These are phyloP conservation scores for Talaromyces ruber DNA, from an alignment of 495 filamentous ascomycete genomes.

Conservation along the genomic window DNA sequence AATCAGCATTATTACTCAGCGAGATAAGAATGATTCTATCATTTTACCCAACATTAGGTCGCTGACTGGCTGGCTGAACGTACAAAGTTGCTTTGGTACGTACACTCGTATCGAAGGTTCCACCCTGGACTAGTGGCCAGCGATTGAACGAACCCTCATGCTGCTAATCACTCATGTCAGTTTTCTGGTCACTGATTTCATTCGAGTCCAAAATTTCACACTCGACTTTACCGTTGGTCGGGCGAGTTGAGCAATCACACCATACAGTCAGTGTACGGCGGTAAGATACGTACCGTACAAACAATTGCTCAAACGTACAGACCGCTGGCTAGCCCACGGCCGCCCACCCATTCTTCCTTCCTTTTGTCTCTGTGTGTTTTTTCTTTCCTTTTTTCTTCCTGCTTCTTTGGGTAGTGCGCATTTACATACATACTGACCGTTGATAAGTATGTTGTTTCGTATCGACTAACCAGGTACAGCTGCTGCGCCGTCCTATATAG, in stretches of 20 bases:
- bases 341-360: neutral
- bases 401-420: neutral
- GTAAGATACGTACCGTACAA: neutral
- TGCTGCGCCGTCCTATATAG: neutral
- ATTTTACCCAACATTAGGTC: neutral
- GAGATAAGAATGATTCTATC: neutral
- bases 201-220: neutral
- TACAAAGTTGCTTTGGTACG: neutral
- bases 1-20: neutral
- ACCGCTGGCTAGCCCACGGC: neutral
- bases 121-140: neutral
- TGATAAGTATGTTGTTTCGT: conserved; percentile 3
- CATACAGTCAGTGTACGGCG: neutral
- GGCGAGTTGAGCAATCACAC: neutral
- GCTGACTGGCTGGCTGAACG: neutral
- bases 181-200: neutral
- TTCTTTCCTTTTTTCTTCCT: neutral
- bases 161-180: neutral
- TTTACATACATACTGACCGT: neutral
- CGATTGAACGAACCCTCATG: neutral
- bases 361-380: conserved; percentile 6
- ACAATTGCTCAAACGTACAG: neutral
- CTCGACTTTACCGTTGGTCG: neutral
- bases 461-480: neutral
- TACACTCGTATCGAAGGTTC: neutral